phyloP scores from a whole-genome alignment of 2,329 filamentous ascomycete genomes.

The Fusarium sp. region DNA sequence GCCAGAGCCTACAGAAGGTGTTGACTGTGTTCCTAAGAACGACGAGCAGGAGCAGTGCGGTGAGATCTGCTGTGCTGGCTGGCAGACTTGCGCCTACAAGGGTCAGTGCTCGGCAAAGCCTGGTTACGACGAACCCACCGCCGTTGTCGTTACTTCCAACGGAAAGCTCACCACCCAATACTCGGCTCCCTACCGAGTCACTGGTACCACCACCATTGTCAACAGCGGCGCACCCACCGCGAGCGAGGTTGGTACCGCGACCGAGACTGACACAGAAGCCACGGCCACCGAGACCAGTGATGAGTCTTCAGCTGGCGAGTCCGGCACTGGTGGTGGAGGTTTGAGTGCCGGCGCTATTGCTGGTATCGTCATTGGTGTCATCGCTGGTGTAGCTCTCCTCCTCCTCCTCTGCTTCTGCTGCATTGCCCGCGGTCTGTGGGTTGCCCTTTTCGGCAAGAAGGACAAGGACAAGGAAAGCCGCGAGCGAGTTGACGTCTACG shows the following conservation, averaged over 20 bases:
- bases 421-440: slow-evolving; percentile 72
- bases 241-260: slow-evolving; percentile 62
- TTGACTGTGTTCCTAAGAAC: slow-evolving; percentile 63
- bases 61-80: slow-evolving; percentile 75
- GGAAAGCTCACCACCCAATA: slow-evolving; percentile 67
- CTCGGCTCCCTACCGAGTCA: slow-evolving; percentile 65
- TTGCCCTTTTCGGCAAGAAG: slow-evolving; percentile 71
- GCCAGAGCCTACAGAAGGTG: slow-evolving; percentile 58
- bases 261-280: slow-evolving; percentile 65
- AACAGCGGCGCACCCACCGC: slow-evolving; percentile 63
- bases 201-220: slow-evolving; percentile 66
- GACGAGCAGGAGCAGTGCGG: slow-evolving; percentile 73
- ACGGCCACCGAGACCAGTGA: slow-evolving; percentile 62
- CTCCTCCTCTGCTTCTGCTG: slow-evolving; percentile 81
- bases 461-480: slow-evolving; percentile 57
- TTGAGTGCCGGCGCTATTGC: slow-evolving; percentile 81
- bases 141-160: slow-evolving; percentile 60
- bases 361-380: slow-evolving; percentile 81
- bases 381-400: slow-evolving; percentile 75
- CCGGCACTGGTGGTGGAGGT: slow-evolving; percentile 55
- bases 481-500: slow-evolving; percentile 70
- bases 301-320: slow-evolving; percentile 34
- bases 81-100: slow-evolving; percentile 73
- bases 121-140: slow-evolving; percentile 58
- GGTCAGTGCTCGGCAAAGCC: slow-evolving; percentile 70